Evolutionary conservation across 106 monocot genomes (phyloP).

Genomic region (Agapanthus africanus): DNA sequence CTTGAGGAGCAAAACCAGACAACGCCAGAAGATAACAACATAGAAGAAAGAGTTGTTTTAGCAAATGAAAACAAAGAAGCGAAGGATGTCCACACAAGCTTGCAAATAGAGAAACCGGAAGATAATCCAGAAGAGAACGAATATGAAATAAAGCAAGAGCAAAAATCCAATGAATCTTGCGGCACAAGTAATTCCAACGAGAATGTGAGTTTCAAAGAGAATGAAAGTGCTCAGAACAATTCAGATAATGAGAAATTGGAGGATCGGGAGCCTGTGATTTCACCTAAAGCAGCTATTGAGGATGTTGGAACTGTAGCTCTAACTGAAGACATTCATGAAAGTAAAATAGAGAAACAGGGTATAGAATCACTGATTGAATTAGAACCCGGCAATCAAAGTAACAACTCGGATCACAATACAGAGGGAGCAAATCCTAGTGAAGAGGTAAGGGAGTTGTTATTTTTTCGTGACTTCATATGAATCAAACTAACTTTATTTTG

Average conservation of each 20-base stretch:
- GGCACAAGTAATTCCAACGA: background rate
- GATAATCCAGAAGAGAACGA: slow-evolving; percentile 8
- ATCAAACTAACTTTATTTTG: too few species aligned
- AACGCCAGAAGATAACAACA: too few species aligned
- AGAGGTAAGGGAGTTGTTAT: background rate
- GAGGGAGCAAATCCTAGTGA: background rate
- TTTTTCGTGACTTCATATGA: too few species aligned
- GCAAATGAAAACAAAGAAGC: slow-evolving; percentile 4
- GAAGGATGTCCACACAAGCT: background rate
- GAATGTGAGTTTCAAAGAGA: slow-evolving; percentile 7
- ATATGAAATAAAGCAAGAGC: slow-evolving; percentile 1
- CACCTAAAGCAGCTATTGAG: too few species aligned
- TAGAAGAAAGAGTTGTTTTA: background rate
- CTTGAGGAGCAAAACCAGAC: too few species aligned
- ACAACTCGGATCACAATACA: background rate
- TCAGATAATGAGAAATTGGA: background rate
- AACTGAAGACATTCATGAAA: background rate
- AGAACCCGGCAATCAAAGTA: background rate
- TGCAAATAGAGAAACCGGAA: slow-evolving; percentile 6
- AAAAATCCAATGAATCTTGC: background rate
- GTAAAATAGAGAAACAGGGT: background rate
- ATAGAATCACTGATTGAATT: background rate
- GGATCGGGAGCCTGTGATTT: too few species aligned
- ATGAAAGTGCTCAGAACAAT: background rate
- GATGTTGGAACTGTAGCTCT: background rate